phyloP scores from a whole-genome alignment of 2,329 filamentous ascomycete genomes.

The Botrytis paeoniae region DNA sequence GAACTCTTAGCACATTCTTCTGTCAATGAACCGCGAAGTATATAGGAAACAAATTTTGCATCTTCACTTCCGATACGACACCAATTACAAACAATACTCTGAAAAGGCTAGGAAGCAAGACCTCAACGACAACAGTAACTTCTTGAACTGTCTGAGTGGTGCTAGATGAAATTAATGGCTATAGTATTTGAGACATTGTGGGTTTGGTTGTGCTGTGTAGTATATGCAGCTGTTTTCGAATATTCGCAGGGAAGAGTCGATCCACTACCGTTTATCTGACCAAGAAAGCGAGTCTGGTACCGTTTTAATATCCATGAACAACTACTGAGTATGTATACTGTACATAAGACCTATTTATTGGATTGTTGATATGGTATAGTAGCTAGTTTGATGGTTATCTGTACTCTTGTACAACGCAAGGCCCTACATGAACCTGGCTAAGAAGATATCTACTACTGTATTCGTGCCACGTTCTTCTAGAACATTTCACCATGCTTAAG shows the following conservation, averaged over 20 bases:
- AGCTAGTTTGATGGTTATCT: not conserved
- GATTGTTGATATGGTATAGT: not conserved
- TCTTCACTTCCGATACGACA: not conserved
- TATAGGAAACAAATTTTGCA: not conserved
- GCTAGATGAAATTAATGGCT: not conserved
- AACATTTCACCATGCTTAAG: constrained; percentile 16
- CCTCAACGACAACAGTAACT: not conserved
- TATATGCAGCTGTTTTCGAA: not conserved
- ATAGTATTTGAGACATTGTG: not conserved
- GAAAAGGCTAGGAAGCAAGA: not conserved
- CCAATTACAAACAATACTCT: not conserved
- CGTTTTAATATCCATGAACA: not conserved
- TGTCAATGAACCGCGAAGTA: not conserved
- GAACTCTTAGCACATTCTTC: no score
- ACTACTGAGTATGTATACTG: not conserved
- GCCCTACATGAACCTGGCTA: constrained; percentile 8
- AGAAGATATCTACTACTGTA: not conserved
- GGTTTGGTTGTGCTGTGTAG: not conserved
- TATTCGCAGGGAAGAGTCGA: not conserved
- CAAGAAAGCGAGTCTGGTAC: not conserved
- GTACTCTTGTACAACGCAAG: constrained; percentile 5
- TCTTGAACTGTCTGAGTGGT: not conserved
- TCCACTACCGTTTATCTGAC: not conserved
- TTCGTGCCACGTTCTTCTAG: constrained; percentile 19
- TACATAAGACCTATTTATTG: not conserved